These are phyloP conservation scores for Beauveria sp. DNA, from an alignment of 2,329 filamentous ascomycete species.

Conservation along the genomic window DNA sequence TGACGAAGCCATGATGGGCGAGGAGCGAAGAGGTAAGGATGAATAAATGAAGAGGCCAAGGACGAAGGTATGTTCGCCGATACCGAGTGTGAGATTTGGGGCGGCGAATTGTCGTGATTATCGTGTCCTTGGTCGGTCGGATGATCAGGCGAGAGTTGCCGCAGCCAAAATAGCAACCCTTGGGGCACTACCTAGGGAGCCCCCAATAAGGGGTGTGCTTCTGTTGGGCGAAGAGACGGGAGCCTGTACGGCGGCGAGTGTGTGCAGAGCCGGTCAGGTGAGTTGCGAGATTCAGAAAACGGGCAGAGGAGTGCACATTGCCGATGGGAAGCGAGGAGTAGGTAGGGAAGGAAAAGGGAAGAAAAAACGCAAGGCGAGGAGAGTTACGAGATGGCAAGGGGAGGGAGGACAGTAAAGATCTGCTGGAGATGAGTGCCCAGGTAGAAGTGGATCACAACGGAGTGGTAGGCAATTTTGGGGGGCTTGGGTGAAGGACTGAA, in stretches of 20 bases:
- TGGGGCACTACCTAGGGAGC: constrained; percentile 1
- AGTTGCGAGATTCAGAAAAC: background rate
- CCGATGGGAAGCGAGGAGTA: constrained; percentile 3
- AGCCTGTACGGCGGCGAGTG: background rate
- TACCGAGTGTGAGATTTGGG: background rate
- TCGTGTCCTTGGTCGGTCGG: background rate
- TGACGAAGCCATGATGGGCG: constrained; percentile 65
- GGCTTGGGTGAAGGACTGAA: background rate
- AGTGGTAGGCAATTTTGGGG: constrained; percentile 9
- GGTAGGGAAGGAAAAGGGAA: background rate
- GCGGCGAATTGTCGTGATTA: background rate
- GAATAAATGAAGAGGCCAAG: background rate
- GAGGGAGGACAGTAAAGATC: constrained; percentile 12
- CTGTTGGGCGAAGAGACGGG: background rate
- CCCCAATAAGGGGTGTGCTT: constrained; percentile 6
- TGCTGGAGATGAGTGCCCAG: constrained; percentile 14
- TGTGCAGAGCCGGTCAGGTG: background rate
- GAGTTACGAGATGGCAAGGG: constrained; percentile 9
- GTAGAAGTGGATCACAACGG: constrained; percentile 6
- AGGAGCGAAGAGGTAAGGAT: background rate
- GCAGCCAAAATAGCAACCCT: background rate
- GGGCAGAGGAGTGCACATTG: constrained; percentile 1
- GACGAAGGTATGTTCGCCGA: background rate
- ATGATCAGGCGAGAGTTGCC: background rate
- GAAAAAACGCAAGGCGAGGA: constrained; percentile 1